Percentiles rank a stretch among this genome's conserved stretches.
phyloP scores from a whole-genome alignment of 306 rosid genomes.

The Begonia peltatifolia region DNA sequence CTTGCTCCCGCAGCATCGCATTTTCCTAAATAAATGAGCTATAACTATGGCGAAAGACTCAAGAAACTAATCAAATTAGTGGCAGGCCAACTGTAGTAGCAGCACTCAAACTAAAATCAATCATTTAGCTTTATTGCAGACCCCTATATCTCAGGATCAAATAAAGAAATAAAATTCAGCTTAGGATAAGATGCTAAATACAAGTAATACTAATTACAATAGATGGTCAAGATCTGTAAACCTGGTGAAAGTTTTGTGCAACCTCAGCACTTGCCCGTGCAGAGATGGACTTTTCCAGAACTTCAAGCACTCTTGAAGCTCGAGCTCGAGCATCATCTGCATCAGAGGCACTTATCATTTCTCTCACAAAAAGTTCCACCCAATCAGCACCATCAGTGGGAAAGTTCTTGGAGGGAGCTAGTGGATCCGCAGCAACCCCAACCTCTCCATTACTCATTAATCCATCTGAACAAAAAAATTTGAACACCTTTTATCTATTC shows the following conservation, averaged over 20 bases:
- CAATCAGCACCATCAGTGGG: slow-evolving; percentile 59
- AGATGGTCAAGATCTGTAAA: not conserved
- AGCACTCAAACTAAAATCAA: not conserved
- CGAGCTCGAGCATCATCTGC: slow-evolving; percentile 73
- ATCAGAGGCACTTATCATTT: slow-evolving; percentile 67
- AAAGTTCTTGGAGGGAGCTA: slow-evolving; percentile 14
- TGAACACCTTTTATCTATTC: no score
- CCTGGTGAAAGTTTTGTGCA: slow-evolving; percentile 25
- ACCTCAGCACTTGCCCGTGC: slow-evolving; percentile 44
- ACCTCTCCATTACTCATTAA: slow-evolving; percentile 24
- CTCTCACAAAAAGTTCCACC: slow-evolving; percentile 70
- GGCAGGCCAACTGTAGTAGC: not conserved
- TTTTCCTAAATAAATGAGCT: slow-evolving; percentile 36
- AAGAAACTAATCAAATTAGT: not conserved
- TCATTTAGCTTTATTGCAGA: not conserved
- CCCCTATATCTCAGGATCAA: no score
- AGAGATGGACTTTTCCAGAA: slow-evolving; percentile 56
- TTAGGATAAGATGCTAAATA: no score
- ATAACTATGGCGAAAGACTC: not conserved
- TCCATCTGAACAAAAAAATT: slow-evolving; percentile 12
- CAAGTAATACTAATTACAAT: no score
- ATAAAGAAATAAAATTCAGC: no score
- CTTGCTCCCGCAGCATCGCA: slow-evolving; percentile 55
- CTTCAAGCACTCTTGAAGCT: slow-evolving; percentile 67
- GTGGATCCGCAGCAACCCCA: slow-evolving; percentile 17